These are phyloP conservation scores for Kwoniella sp. DNA, from an alignment of 768 basidiomycete species.

Conservation along the genomic window DNA sequence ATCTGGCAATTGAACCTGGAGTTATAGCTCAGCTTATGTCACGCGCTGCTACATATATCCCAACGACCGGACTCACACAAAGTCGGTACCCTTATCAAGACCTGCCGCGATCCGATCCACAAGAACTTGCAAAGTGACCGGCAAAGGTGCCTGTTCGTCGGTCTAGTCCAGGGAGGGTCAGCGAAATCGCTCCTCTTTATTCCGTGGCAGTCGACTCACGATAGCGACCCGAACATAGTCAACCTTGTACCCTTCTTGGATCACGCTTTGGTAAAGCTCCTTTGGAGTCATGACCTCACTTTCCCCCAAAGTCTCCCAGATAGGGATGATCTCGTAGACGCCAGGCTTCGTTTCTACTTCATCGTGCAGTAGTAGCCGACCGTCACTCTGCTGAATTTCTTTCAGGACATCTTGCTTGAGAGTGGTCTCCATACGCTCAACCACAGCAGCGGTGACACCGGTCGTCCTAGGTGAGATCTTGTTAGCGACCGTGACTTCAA, in stretches of 20 bases:
- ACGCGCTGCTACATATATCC: neutral
- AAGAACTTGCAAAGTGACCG: slow-evolving; percentile 74
- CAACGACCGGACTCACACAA: slow-evolving; percentile 38
- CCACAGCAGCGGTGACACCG: slow-evolving; percentile 81
- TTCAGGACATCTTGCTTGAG: slow-evolving; percentile 82
- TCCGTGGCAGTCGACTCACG: slow-evolving; percentile 54
- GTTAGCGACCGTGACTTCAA: neutral
- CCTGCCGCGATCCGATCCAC: slow-evolving; percentile 62
- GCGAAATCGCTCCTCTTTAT: too few species aligned
- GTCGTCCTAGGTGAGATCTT: slow-evolving; percentile 66
- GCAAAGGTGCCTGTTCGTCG: slow-evolving; percentile 93
- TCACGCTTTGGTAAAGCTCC: slow-evolving; percentile 48
- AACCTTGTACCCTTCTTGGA: slow-evolving; percentile 56
- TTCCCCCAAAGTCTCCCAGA: slow-evolving; percentile 78
- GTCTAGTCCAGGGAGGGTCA: slow-evolving; percentile 58
- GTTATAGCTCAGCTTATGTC: slow-evolving; percentile 11
- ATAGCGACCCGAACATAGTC: slow-evolving; percentile 86
- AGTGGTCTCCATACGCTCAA: slow-evolving; percentile 82
- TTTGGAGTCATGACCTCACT: slow-evolving; percentile 49
- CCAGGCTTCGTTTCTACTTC: slow-evolving; percentile 92
- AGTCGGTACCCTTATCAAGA: slow-evolving; percentile 58
- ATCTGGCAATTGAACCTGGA: slow-evolving; percentile 88
- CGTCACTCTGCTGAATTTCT: slow-evolving; percentile 66
- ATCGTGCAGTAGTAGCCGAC: slow-evolving; percentile 85
- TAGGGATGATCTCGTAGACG: slow-evolving; percentile 80